Conservation (phyloP, 306 rosid genomes). For the Geum urbanum region DNA sequence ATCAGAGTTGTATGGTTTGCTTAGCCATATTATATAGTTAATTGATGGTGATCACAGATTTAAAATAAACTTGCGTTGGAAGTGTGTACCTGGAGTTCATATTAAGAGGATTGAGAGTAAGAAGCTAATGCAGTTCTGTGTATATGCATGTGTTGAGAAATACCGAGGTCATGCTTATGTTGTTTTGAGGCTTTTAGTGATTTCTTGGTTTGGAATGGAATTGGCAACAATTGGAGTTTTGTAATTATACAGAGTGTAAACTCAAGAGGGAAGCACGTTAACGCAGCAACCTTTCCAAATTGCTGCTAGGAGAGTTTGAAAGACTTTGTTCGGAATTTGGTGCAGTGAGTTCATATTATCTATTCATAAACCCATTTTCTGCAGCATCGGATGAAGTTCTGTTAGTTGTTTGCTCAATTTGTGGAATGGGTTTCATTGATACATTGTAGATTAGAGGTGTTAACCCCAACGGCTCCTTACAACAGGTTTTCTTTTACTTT, state of each 20-base stretch:
- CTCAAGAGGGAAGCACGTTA: background rate
- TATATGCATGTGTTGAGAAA: background rate
- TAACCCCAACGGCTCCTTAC: no score
- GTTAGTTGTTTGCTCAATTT: background rate
- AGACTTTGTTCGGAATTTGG: background rate
- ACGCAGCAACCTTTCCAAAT: background rate
- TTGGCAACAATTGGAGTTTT: background rate
- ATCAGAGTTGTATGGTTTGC: no score
- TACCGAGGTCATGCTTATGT: background rate
- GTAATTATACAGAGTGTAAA: background rate
- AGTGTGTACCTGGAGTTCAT: background rate
- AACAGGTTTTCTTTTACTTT: no score
- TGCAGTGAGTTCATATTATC: background rate
- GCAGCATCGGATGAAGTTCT: background rate
- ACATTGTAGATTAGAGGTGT: background rate
- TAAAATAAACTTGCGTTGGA: background rate
- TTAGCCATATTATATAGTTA: no score
- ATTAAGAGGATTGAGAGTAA: background rate
- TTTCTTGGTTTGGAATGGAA: background rate
- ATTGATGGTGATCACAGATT: background rate
- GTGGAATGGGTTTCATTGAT: background rate
- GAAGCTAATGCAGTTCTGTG: background rate
- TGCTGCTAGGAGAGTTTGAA: background rate
- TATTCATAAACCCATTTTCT: background rate
- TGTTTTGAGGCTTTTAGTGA: background rate